These are phyloP conservation scores for Rhizopus sp. DNA, from an alignment of 371 early-diverging fungal genomes.

Conservation along the genomic window DNA sequence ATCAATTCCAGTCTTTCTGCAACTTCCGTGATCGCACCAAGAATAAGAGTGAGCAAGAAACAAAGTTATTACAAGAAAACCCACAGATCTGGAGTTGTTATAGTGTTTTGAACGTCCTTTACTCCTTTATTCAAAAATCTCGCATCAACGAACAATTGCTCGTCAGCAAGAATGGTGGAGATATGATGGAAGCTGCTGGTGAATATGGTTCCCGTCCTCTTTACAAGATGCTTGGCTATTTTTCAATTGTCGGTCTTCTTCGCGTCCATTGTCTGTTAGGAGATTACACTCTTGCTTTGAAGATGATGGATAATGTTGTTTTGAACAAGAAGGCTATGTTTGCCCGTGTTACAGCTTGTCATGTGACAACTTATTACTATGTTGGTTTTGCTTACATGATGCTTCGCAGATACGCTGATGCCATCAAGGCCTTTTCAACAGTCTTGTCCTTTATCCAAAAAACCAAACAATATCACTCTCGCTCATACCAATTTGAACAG, in stretches of 20 bases:
- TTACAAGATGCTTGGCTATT: slow-evolving; percentile 97
- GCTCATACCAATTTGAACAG: slow-evolving; percentile 91
- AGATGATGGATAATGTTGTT: slow-evolving; percentile 94
- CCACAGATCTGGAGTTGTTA: slow-evolving; percentile 94
- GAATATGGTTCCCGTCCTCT: slow-evolving; percentile 78
- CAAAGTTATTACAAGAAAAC: slow-evolving; percentile 79
- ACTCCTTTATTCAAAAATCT: slow-evolving; percentile 92
- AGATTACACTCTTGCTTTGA: slow-evolving; percentile 91
- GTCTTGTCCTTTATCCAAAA: slow-evolving; percentile 88
- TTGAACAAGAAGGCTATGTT: slow-evolving; percentile 90
- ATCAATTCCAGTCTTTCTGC: slow-evolving; percentile 97
- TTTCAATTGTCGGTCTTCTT: slow-evolving; percentile 88
- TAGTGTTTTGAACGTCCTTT: slow-evolving; percentile 92
- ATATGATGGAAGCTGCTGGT: slow-evolving; percentile 81
- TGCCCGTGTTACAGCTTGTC: slow-evolving; percentile 93
- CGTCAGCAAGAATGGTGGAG: slow-evolving; percentile 86
- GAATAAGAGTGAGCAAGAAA: slow-evolving; percentile 81
- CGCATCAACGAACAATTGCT: slow-evolving; percentile 91
- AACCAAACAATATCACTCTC: slow-evolving; percentile 91
- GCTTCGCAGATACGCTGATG: slow-evolving; percentile 96
- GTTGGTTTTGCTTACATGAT: slow-evolving; percentile 97
- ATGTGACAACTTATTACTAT: slow-evolving; percentile 95
- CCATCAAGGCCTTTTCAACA: slow-evolving; percentile 90
- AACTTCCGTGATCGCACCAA: slow-evolving; percentile 85
- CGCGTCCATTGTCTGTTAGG: slow-evolving; percentile 95